Evolutionary conservation across 1,284 basidiomycete species (phyloP), one percentile per base, ranked within the genome.

Genomic region (Boletellus deceptivus): DNA sequence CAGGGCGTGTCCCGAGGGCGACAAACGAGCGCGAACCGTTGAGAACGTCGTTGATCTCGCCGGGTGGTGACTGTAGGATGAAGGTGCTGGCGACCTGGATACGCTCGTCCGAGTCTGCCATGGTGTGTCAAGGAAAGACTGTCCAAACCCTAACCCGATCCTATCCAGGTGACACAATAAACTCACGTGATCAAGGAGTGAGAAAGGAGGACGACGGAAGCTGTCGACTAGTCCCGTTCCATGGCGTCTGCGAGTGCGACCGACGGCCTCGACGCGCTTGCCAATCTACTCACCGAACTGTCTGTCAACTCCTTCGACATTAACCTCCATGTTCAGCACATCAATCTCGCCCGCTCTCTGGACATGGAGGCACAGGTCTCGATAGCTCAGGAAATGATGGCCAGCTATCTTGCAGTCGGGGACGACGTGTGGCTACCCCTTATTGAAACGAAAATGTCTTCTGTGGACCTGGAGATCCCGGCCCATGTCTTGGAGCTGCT

Each of bases 1-100:
- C 45, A 39, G 56, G 29, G 8, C 24, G 18, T n/a, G 36, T 17
- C 18, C 17, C 8, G 18, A 4, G 16, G 13, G 4, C 20, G 3
- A 3, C 13, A 11, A 27, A 7, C 6, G 14, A 24, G 34, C 48
- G 18, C 72, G 60, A 56, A 90, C 90, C 92, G 64, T 91, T 93
- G 53, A 96, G 78, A 24, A 96, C 92, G 72, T 96, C 93, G 68
- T 95, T 96, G 61, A 96, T 93, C 73, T 98, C 91, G 48, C 94
- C 94, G 0, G 94, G 94, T 13, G 94, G 94, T 1, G 91, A 84
- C 68, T 96, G 93, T 2, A 91, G 77, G 31, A 98, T 76, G 62
- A 97, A 92, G 46, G 75, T 75, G 16, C 87, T 84, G 8, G 89
- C 93, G 11, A 79, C 78, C 62, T 82, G 74, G 44, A 90, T 82